A percentile compares a stretch with the other conserved stretches of the same genome.
Evolutionary conservation across 768 basidiomycete genomes (phyloP).

Genomic region (Fomitopsis pulvina): DNA sequence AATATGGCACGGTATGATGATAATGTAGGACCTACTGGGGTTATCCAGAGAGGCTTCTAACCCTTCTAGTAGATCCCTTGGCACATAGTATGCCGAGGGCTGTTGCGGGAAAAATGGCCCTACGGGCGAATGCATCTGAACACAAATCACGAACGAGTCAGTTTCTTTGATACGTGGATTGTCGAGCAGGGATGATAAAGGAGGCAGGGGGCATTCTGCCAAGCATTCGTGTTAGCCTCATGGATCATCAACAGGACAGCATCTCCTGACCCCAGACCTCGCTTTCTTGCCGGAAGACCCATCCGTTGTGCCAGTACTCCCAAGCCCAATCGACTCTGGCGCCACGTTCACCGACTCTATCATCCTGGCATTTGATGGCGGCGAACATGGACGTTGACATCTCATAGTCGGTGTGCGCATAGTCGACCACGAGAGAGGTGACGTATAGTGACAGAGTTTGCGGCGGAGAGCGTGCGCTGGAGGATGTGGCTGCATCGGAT

Average conservation of each 20-base stretch:
- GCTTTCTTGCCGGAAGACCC: constrained; percentile 61
- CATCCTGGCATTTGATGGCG: constrained; percentile 61
- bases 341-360: constrained; percentile 52
- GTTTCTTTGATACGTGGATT: constrained; percentile 50
- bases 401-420: constrained; percentile 52
- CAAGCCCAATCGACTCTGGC: constrained; percentile 68
- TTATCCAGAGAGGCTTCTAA: constrained; percentile 70
- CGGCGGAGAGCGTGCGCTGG: constrained; percentile 21
- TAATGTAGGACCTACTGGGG: constrained; percentile 37
- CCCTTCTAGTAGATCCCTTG: constrained; percentile 59
- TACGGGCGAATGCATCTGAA: constrained; percentile 62
- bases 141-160: constrained; percentile 66
- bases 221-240: not conserved
- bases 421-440: constrained; percentile 59
- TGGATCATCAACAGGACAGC: not conserved
- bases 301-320: constrained; percentile 66
- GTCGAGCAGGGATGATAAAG: constrained; percentile 52
- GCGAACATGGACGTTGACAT: constrained; percentile 62
- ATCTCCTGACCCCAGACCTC: constrained; percentile 63
- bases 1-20: not conserved
- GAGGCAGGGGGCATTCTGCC: constrained; percentile 57
- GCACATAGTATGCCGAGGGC: constrained; percentile 58
- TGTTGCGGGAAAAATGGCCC: constrained; percentile 56
- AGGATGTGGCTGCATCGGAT: constrained; percentile 8
- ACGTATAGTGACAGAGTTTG: constrained; percentile 55